Conservation (phyloP, 129 eudicot genomes). For the Sambucus nigra region DNA sequence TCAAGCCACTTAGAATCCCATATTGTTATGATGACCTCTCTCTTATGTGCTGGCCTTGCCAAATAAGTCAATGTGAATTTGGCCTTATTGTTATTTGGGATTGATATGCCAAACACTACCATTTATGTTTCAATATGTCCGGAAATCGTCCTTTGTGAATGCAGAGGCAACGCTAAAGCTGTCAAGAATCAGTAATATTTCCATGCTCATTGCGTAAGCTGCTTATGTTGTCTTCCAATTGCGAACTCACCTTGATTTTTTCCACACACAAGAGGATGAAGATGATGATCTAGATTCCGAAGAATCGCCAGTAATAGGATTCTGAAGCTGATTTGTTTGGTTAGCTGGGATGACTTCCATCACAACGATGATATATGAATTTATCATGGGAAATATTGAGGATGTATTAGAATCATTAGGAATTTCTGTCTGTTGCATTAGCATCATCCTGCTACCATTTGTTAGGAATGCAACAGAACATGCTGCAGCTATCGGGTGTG, state of each 20-base stretch:
- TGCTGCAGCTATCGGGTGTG: constrained; percentile 80
- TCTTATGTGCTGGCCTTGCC: constrained; percentile 84
- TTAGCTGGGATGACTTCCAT: constrained; percentile 64
- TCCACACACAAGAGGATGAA: constrained; percentile 59
- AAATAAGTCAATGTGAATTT: constrained; percentile 84
- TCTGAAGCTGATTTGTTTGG: constrained; percentile 71
- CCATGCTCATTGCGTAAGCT: constrained; percentile 65
- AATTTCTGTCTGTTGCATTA: constrained; percentile 69
- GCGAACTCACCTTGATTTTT: constrained; percentile 73
- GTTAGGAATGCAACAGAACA: constrained; percentile 97
- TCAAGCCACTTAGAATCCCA: too few species aligned
- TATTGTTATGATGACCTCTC: too few species aligned
- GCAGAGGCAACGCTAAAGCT: constrained; percentile 41
- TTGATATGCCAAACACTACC: constrained; percentile 68
- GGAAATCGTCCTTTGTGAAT: constrained; percentile 16
- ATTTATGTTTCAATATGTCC: constrained; percentile 49
- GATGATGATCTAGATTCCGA: constrained; percentile 18
- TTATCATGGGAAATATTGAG: constrained; percentile 77
- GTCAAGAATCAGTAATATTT: constrained; percentile 58
- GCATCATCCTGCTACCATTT: constrained; percentile 78
- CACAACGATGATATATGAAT: constrained; percentile 70
- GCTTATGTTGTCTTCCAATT: constrained; percentile 79
- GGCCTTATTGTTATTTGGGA: constrained; percentile 48
- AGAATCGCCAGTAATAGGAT: constrained; percentile 59
- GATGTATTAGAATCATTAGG: constrained; percentile 85